These are phyloP conservation scores for Breviolum minutum DNA, from an alignment of 73 alveolate genomes.

Conservation along the genomic window DNA sequence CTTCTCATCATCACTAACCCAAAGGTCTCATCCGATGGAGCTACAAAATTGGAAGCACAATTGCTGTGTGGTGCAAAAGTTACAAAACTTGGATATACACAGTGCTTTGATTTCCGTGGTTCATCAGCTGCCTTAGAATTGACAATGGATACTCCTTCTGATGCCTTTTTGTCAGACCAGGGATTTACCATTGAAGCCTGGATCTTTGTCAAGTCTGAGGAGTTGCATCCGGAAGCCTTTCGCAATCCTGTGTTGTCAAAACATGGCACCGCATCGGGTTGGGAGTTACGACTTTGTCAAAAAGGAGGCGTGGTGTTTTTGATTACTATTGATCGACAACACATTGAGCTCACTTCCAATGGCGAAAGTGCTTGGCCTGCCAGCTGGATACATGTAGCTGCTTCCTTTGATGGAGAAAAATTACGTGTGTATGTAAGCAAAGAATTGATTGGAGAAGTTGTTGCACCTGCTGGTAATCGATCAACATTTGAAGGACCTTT, in stretches of 20 bases:
- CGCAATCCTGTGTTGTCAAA: constrained; percentile 34
- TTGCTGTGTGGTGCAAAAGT: background rate
- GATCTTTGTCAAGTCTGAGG: constrained; percentile 22
- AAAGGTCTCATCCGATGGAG: background rate
- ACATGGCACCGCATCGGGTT: constrained; percentile 52
- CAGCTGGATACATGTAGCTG: constrained; percentile 62
- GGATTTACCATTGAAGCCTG: constrained; percentile 69
- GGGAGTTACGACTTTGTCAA: constrained; percentile 63
- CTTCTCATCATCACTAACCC: background rate
- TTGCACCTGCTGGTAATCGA: background rate
- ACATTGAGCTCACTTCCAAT: background rate
- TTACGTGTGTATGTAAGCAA: constrained; percentile 4
- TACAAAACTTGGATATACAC: background rate
- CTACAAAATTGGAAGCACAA: background rate
- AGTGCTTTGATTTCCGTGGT: constrained; percentile 34
- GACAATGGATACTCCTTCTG: background rate
- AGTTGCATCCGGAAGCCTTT: background rate
- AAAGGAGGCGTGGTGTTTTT: constrained; percentile 14
- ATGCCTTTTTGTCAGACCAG: background rate
- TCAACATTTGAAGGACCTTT: constrained; percentile 24
- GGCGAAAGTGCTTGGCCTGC: background rate
- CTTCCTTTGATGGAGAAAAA: background rate
- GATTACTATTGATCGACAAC: constrained; percentile 36
- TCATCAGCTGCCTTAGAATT: background rate
- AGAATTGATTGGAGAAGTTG: background rate